Base-by-base conservation (phyloP, 1,139 yeast species). In the Yamadazyma jaroonii region DNA sequence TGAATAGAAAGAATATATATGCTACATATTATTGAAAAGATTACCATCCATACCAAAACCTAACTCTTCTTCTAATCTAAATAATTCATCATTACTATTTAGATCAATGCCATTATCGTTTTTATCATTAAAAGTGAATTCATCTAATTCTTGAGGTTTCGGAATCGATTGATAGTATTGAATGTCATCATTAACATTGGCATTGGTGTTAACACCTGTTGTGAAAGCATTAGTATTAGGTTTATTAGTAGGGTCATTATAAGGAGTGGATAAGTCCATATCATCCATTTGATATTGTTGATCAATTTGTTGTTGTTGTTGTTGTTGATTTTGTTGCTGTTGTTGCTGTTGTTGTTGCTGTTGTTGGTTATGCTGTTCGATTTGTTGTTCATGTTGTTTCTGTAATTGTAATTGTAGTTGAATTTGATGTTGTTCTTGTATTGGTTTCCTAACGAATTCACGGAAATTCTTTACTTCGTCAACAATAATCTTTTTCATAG, bases 401-500 rank as follows among this genome's bases (percentile, higher is more conserved):
- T 63, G 64, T 29, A 57, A 40, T 41, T 68, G 75, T 28, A 59
- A 39, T 45, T 67, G 69, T 30, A 66, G 50, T 45, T 68, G 75
- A 12, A 69, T 65, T 44, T 64, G 70, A 43, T 77, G 80, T 49
- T 82, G 86, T 44, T 81, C 87, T 35, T 79, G 83, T 32, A 80
- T 63, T 3, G 95, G 95, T 53, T 76, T 78, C 53, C 94, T 65
- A 9, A 90, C 97, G 63, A 82, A 80, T 32, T 79, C 87, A 48
- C 97, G 74, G 57, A 92, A 90, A 20, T 74, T 66, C 40, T 73
- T 72, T 3, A 92, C 97, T 55, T 92, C 97, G 31, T 86, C 82
- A 25, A 87, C 61, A 30, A 92, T 87, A 75, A 88, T 77, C 46
- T 76, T 72, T 51, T 79, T 79, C 86, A 92, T 84, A 20, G 76